Evolutionary conservation across 192 early-diverging fungal genomes (phyloP).

Genomic region (Lobosporangium transversale): DNA sequence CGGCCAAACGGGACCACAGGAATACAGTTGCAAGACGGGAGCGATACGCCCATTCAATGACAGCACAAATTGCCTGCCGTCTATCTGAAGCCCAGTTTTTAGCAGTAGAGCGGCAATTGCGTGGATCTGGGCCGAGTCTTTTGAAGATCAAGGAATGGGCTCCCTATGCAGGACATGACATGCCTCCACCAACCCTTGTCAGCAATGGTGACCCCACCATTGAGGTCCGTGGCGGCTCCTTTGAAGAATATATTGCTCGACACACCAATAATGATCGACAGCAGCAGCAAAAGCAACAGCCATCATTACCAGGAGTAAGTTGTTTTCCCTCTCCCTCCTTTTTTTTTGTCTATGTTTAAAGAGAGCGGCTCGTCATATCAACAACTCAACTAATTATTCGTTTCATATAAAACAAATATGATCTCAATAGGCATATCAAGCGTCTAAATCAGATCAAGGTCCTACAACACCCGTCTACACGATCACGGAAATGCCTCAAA

Average conservation of each 20-base stretch:
- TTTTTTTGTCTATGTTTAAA: too few species aligned
- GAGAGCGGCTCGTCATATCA: too few species aligned
- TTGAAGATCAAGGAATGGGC: constrained; percentile 59
- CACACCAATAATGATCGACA: constrained; percentile 5
- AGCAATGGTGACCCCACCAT: constrained; percentile 40
- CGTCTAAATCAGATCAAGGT: background rate
- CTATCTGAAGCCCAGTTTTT: constrained; percentile 51
- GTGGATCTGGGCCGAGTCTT: constrained; percentile 52
- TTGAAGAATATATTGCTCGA: constrained; percentile 35
- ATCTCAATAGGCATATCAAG: constrained; percentile 17
- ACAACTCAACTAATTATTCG: too few species aligned
- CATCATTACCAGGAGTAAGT: background rate
- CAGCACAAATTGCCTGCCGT: constrained; percentile 50
- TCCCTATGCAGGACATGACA: constrained; percentile 52
- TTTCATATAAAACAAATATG: too few species aligned
- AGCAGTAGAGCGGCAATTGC: constrained; percentile 46
- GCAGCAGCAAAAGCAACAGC: background rate
- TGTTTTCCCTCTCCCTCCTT: too few species aligned
- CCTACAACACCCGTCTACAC: constrained; percentile 17
- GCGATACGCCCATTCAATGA: constrained; percentile 42
- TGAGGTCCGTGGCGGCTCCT: constrained; percentile 19
- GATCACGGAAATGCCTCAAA: constrained; percentile 43
- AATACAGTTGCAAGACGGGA: constrained; percentile 45
- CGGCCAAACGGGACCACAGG: constrained; percentile 39
- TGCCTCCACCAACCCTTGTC: constrained; percentile 45